phyloP scores from a whole-genome alignment of 2,329 filamentous ascomycete genomes.

The Fusarium torreyae region DNA sequence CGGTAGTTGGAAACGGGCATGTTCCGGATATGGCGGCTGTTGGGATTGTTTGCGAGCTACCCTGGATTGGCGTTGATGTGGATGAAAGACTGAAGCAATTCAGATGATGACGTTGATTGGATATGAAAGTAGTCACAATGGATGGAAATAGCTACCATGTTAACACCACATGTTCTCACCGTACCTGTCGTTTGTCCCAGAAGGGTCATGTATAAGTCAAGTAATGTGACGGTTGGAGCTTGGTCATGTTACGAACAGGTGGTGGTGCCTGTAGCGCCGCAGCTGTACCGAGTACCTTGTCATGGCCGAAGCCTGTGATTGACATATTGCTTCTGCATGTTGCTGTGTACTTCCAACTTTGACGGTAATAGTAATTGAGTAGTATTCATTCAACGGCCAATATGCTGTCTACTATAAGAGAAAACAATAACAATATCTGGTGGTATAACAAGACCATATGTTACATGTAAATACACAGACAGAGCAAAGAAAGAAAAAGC shows the following conservation, averaged over 20 bases:
- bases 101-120: neutral
- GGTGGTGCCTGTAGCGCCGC: constrained; percentile 29
- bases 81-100: constrained; percentile 1
- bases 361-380: too few relatives aligned
- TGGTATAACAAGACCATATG: too few relatives aligned
- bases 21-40: constrained; percentile 25
- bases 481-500: constrained; percentile 29
- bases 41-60: constrained; percentile 7
- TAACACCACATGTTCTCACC: neutral
- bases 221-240: constrained; percentile 12
- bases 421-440: too few relatives aligned
- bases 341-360: too few relatives aligned
- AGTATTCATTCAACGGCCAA: too few relatives aligned
- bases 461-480: too few relatives aligned
- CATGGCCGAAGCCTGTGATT: neutral
- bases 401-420: too few relatives aligned
- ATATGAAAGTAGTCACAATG: neutral
- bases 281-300: constrained; percentile 35
- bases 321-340: neutral
- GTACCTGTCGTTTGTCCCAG: neutral
- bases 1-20: constrained; percentile 24
- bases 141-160: neutral
- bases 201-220: constrained; percentile 2
- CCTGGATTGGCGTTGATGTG: neutral
- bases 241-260: constrained; percentile 21